Evolutionary conservation across 345 rosid genomes (phyloP), one percentile per base, ranked within the genome.

Genomic region (Melastoma malabathricum): DNA sequence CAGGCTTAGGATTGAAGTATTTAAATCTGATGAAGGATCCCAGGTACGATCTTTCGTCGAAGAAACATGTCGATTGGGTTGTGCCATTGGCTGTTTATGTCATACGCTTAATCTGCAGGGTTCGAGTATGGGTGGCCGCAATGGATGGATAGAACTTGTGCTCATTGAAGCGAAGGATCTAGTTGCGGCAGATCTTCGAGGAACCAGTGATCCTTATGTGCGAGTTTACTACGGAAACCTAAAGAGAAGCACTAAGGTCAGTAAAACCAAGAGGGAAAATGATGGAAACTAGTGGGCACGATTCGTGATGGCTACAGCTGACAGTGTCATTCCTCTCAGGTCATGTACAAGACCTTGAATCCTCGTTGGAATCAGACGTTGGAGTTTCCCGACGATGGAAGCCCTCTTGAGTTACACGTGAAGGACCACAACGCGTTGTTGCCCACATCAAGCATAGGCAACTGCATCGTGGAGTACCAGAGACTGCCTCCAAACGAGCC

Each of bases 131-230:
- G 76, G 71, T 60, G 57, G 81, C n/a, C 53, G 62, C 67, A 75
- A 79, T 65, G 93, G 98, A 17, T 84, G 77, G 86, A 68, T 92
- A 43, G 98, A 84, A 76, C 79, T 92, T 64, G 84, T 81, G 56
- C 80, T 92, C 50, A 54, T 92, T 27, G 96, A 92, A 72, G 98
- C 84, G 1, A 82, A 63, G 63, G 98, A 92, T 51, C 93, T 92
- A 38, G 55, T 82, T 45, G 98, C 90, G 4, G 98, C 96, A 6
- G 98, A 92, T 82, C 71, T 92, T 58, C 68, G 96, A 64, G 98
- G 98, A 57, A 92, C 98, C 18, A 92, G 98, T 54, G 98, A 92
- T 71, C 98, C 98, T 60, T 92, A 84, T 50, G 98, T 92, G 34
- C 79, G 89, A 59, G 90, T 87, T 64, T 93, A 87, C 0, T 92